Conservation (phyloP, 2,329 filamentous ascomycete species). For the Aspergillus pseudoglaucus region DNA sequence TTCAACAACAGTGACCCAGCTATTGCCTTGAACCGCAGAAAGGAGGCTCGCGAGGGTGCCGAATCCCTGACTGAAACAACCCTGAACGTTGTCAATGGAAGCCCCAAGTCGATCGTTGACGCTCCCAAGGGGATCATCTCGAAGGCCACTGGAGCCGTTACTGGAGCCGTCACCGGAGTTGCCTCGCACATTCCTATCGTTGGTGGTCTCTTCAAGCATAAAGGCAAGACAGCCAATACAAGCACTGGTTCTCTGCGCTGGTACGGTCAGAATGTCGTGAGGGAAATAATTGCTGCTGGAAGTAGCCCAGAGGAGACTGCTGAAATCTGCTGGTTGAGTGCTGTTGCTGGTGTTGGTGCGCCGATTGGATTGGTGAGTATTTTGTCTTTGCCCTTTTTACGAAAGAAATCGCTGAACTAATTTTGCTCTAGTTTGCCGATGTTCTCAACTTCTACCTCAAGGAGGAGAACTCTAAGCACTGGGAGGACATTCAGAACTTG, state of each 20-base stretch:
- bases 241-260: constrained; percentile 30
- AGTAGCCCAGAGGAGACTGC: constrained; percentile 10
- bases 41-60: constrained; percentile 37
- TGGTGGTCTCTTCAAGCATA: neutral
- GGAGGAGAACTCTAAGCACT: constrained; percentile 36
- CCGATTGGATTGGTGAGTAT: constrained; percentile 29
- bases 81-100: constrained; percentile 27
- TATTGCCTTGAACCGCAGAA: constrained; percentile 43
- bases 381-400: neutral
- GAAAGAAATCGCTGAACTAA: neutral
- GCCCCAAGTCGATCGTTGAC: neutral
- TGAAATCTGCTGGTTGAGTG: constrained; percentile 15
- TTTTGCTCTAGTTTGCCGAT: constrained; percentile 36
- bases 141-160: neutral
- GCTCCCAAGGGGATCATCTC: neutral
- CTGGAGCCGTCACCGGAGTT: neutral
- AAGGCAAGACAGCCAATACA: neutral
- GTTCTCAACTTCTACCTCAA: constrained; percentile 39
- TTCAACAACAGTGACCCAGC: constrained; percentile 45
- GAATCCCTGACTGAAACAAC: constrained; percentile 35
- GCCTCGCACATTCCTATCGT: neutral
- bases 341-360: constrained; percentile 38
- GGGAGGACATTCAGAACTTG: constrained; percentile 39
- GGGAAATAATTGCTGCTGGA: constrained; percentile 27
- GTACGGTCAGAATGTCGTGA: constrained; percentile 35